phyloP scores from a whole-genome alignment of 1,139 yeast genomes.

The Hemisphaericaspora subhashii region DNA sequence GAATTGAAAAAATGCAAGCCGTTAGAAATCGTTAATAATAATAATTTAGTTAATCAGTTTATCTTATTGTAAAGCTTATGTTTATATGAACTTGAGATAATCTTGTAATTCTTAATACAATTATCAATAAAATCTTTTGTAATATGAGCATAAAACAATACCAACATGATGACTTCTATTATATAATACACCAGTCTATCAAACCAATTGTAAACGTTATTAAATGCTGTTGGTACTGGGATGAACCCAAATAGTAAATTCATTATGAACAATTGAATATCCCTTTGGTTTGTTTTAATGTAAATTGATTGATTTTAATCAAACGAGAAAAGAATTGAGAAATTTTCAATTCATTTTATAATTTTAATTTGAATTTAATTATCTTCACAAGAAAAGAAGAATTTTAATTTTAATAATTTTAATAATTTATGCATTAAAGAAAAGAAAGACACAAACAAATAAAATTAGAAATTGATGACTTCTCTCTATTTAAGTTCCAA shows the following conservation, averaged over 20 bases:
- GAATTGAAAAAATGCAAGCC: background rate
- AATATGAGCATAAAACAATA: slow-evolving; percentile 13
- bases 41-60: slow-evolving; percentile 13
- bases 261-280: slow-evolving; percentile 4
- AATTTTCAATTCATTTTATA: background rate
- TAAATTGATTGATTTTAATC: too few relatives aligned
- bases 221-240: background rate
- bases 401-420: too few relatives aligned
- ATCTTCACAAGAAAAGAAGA: too few relatives aligned
- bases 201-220: slow-evolving; percentile 8
- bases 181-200: slow-evolving; percentile 13
- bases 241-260: background rate
- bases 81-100: slow-evolving; percentile 14
- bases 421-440: too few relatives aligned
- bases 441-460: too few relatives aligned
- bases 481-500: too few relatives aligned
- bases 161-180: slow-evolving; percentile 14
- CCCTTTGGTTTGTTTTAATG: background rate
- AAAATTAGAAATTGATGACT: too few relatives aligned
- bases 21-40: too few relatives aligned
- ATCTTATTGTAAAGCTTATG: slow-evolving; percentile 19
- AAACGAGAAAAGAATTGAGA: too few relatives aligned
- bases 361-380: too few relatives aligned
- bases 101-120: slow-evolving; percentile 15
- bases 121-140: slow-evolving; percentile 12